Evolutionary conservation across 164 flowering plant genomes (phyloP).

Genomic region (Cinnamomum micranthum): DNA sequence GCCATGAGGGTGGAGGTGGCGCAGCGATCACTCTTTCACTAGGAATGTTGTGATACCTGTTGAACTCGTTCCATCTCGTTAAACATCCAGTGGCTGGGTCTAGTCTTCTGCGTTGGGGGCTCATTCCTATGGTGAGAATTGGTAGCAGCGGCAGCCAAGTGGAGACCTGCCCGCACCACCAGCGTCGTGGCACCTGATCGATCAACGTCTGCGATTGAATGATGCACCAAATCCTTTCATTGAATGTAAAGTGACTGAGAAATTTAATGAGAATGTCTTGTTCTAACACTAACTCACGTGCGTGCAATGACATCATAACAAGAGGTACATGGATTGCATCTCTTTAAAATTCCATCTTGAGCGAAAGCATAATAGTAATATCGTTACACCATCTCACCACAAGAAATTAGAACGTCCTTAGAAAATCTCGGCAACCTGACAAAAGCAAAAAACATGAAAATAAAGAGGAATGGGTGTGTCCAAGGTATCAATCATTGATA

Average conservation of each 20-base stretch:
- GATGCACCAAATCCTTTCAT: background rate
- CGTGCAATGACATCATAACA: background rate
- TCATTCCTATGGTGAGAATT: background rate
- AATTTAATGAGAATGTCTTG: background rate
- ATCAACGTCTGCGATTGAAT: slow-evolving; percentile 35
- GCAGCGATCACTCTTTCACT: background rate
- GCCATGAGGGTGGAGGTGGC: background rate
- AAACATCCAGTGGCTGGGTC: background rate
- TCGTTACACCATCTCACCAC: slow-evolving; percentile 41
- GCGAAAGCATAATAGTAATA: slow-evolving; percentile 1
- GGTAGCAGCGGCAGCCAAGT: background rate
- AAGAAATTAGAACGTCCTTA: slow-evolving; percentile 19
- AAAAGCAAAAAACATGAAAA: background rate
- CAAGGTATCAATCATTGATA: too few species aligned
- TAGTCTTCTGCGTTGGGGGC: background rate
- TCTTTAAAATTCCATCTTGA: background rate
- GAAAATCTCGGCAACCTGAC: slow-evolving; percentile 9
- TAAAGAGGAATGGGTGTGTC: background rate
- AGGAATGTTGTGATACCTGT: background rate
- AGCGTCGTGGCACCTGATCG: slow-evolving; percentile 47
- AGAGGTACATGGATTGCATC: background rate
- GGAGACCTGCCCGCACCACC: slow-evolving; percentile 49
- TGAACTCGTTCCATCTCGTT: background rate
- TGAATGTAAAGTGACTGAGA: background rate
- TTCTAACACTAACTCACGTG: slow-evolving; percentile 1